phyloP scores from a whole-genome alignment of 768 basidiomycete species.

The Pleurotus giganteus region DNA sequence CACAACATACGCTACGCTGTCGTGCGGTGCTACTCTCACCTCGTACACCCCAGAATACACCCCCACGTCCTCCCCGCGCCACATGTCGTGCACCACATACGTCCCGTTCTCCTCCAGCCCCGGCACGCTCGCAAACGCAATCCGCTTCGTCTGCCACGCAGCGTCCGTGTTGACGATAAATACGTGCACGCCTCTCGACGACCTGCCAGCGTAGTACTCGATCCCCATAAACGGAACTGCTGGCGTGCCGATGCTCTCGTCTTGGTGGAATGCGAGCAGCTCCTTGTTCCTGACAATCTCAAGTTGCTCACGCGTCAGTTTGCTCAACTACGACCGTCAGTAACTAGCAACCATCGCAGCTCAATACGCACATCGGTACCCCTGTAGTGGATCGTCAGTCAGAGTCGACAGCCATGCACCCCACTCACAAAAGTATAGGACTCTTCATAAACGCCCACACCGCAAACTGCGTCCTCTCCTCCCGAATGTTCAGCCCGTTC shows the following conservation, averaged over 20 bases:
- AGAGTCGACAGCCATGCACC: too few species aligned
- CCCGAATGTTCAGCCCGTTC: slow-evolving; percentile 49
- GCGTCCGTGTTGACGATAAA: slow-evolving; percentile 56
- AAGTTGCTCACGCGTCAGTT: slow-evolving; percentile 37
- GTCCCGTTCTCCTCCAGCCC: too few species aligned
- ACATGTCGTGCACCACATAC: too few species aligned
- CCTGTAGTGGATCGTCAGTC: slow-evolving; percentile 16
- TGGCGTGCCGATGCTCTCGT: slow-evolving; percentile 40
- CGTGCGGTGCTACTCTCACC: too few species aligned
- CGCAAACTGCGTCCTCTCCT: slow-evolving; percentile 55
- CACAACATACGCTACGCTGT: too few species aligned
- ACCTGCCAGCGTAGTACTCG: slow-evolving; percentile 50
- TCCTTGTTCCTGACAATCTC: slow-evolving; percentile 49
- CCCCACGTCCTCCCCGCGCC: too few species aligned
- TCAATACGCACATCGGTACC: slow-evolving; percentile 37
- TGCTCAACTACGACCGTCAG: slow-evolving; percentile 31
- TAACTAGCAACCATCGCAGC: neutral
- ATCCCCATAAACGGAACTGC: slow-evolving; percentile 50
- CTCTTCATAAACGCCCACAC: slow-evolving; percentile 58
- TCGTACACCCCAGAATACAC: too few species aligned
- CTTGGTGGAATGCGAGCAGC: slow-evolving; percentile 56
- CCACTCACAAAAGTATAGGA: slow-evolving; percentile 43
- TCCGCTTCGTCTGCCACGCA: too few species aligned
- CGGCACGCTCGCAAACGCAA: too few species aligned
- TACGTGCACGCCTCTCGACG: slow-evolving; percentile 49